A percentile compares a stretch with the other conserved stretches of the same genome.
These are phyloP conservation scores for Lactarius psammicola DNA, from an alignment of 768 basidiomycete genomes.

Conservation along the genomic window DNA sequence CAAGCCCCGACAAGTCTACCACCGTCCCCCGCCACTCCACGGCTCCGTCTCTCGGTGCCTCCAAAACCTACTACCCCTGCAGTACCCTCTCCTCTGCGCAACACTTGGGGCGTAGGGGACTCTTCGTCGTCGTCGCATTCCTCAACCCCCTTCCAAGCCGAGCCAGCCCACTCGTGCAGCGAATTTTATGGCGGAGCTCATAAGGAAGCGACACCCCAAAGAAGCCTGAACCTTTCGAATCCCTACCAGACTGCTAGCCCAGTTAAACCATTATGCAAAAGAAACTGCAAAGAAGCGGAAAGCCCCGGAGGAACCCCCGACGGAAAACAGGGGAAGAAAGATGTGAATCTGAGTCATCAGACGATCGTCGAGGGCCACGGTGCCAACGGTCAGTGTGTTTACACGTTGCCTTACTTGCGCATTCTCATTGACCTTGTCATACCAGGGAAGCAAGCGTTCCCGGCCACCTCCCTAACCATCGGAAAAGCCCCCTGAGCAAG, in stretches of 20 bases:
- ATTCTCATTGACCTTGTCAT: conserved; percentile 20
- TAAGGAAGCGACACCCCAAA: conserved; percentile 67
- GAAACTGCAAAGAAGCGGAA: conserved; percentile 33
- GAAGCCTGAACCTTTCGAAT: conserved; percentile 66
- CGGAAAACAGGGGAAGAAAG: conserved; percentile 31
- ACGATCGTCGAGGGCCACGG: conserved; percentile 74
- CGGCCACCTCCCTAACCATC: conserved; percentile 63
- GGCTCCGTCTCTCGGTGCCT: conserved; percentile 31
- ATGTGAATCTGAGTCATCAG: conserved; percentile 47
- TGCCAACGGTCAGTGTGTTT: conserved; percentile 61
- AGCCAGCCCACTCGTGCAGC: conserved; percentile 63
- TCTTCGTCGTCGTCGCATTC: conserved; percentile 37
- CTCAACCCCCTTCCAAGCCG: conserved; percentile 30
- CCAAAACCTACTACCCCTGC: conserved; percentile 59
- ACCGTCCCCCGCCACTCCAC: conserved; percentile 28
- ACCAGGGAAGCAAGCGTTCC: conserved; percentile 76
- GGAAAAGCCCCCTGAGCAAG: conserved; percentile 37
- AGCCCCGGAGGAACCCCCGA: conserved; percentile 31
- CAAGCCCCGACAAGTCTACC: conserved; percentile 24
- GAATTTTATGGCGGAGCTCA: conserved; percentile 63
- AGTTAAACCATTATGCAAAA: conserved; percentile 42
- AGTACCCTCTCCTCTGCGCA: conserved; percentile 71
- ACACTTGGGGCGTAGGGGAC: conserved; percentile 59
- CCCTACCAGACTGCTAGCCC: conserved; percentile 77
- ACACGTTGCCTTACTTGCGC: conserved; percentile 29